Evolutionary conservation across 345 rosid species (phyloP).

Genomic region (Durio zibethinus): DNA sequence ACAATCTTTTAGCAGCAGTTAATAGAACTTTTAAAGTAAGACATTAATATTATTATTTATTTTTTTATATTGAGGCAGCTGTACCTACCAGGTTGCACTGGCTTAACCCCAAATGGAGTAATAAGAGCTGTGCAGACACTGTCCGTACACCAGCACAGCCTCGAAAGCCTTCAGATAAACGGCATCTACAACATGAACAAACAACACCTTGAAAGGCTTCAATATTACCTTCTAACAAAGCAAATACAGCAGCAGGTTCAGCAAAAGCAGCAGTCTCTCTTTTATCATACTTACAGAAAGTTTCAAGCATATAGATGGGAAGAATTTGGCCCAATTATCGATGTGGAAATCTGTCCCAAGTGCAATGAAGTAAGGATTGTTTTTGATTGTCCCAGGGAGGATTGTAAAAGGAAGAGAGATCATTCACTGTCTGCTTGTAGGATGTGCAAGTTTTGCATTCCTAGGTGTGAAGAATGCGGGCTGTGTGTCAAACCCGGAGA

Average conservation of each 20-base stretch:
- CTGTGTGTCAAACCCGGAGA: slow-evolving; percentile 43
- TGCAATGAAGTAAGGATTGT: slow-evolving; percentile 60
- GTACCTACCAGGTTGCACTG: slow-evolving; percentile 52
- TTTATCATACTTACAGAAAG: slow-evolving; percentile 27
- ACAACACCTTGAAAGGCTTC: slow-evolving; percentile 46
- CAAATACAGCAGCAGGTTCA: slow-evolving; percentile 1
- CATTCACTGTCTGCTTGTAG: slow-evolving; percentile 31
- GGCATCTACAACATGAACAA: slow-evolving; percentile 50
- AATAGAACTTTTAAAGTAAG: not conserved
- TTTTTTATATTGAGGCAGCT: slow-evolving; percentile 13
- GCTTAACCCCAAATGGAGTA: slow-evolving; percentile 69
- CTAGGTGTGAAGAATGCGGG: slow-evolving; percentile 68
- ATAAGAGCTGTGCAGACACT: slow-evolving; percentile 50
- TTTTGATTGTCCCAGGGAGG: slow-evolving; percentile 47
- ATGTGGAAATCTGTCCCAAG: slow-evolving; percentile 62
- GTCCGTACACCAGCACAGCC: slow-evolving; percentile 24
- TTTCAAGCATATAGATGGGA: not conserved
- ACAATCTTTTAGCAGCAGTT: not conserved
- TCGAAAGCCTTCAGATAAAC: slow-evolving; percentile 42
- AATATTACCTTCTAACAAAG: slow-evolving; percentile 25
- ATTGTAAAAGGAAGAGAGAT: slow-evolving; percentile 34
- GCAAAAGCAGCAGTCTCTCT: slow-evolving; percentile 7
- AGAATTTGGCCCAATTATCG: slow-evolving; percentile 21
- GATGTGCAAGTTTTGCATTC: slow-evolving; percentile 58
- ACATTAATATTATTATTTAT: too few species aligned